Evolutionary conservation across 768 basidiomycete species (phyloP), one percentile per base, ranked within the genome.

Genomic region (Kwoniella shandongensis): DNA sequence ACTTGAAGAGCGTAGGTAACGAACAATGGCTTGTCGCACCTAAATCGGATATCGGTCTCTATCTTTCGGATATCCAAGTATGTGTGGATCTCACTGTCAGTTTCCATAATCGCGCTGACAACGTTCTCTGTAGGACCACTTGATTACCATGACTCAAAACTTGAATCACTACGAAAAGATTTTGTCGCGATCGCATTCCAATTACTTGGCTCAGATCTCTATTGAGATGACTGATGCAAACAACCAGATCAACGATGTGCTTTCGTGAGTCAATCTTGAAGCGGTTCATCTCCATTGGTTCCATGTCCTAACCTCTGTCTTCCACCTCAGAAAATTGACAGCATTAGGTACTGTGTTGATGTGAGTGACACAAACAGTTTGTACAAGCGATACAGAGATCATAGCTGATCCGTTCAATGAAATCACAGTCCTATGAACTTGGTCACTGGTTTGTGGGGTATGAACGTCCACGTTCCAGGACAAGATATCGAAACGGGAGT

Each of bases 191-290:
- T 97, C 94, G 38, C 96, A 99, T 78, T 97, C 93, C 35, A 99
- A 99, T 75, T 99, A 99, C 79, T 86, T 99, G 48, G 96, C 96
- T 1, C 96, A 98, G 72, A 99, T 99, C 67, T 96, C 92, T 40
- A 98, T 99, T 78, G 96, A 98, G 80, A 99, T 98, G 94, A 94
- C 91, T 17, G 93, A 97, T 69, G 96, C 96, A 39, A 99, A 99
- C 79, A 99, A 99, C 77, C 92, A 98, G 80, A 99, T 98, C 80
- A 99, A 99, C 78, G 92, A 98, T 73, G 96, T 99, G 1, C 84
- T 98, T 4, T 91, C 89, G 71, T 67, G 42, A 60, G n/a, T n/a
- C n/a, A n/a, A n/a, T n/a, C n/a, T n/a, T n/a, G n/a, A n/a, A n/a
- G n/a, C n/a, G n/a, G n/a, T n/a, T n/a, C n/a, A n/a, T n/a, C n/a